Percentiles rank a stretch among this genome's conserved stretches.
Conservation (phyloP, 768 basidiomycete genomes). For the Mycena galopus region DNA sequence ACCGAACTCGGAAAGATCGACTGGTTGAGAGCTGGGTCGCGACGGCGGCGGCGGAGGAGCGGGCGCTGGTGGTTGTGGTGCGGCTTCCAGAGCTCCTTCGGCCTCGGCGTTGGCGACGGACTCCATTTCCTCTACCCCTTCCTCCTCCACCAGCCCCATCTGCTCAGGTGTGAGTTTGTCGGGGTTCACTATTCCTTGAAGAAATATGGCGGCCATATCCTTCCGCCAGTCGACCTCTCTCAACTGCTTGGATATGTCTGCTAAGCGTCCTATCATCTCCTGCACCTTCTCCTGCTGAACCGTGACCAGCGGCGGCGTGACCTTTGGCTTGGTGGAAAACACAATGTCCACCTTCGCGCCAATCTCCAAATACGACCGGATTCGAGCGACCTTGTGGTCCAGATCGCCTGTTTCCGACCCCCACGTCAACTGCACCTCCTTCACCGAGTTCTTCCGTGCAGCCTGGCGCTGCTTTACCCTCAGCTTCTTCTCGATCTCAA, state of each 20-base stretch:
- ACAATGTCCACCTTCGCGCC: conserved; percentile 70
- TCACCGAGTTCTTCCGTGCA: conserved; percentile 52
- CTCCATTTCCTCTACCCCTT: conserved; percentile 29
- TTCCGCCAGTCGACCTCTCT: conserved; percentile 56
- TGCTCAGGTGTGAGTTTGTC: conserved; percentile 17
- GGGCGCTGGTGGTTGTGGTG: background rate
- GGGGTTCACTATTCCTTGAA: conserved; percentile 52
- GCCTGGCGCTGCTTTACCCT: conserved; percentile 53
- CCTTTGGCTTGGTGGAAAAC: conserved; percentile 63
- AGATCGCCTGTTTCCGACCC: conserved; percentile 69
- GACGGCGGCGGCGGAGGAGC: background rate
- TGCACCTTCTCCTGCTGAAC: conserved; percentile 62
- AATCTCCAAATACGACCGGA: conserved; percentile 67
- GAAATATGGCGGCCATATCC: conserved; percentile 55
- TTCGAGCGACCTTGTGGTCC: conserved; percentile 74
- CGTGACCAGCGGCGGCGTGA: conserved; percentile 49
- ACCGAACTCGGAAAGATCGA: background rate
- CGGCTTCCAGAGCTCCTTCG: conserved; percentile 9
- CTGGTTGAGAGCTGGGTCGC: background rate
- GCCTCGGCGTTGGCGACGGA: conserved; percentile 30
- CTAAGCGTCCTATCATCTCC: conserved; percentile 56
- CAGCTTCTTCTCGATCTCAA: conserved; percentile 52
- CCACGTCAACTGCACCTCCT: conserved; percentile 85
- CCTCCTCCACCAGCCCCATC: conserved; percentile 11
- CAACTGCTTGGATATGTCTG: conserved; percentile 68